These are phyloP conservation scores for Hyparrhenia diplandra DNA, from an alignment of 176 grass and related monocot species.

Conservation along the genomic window DNA sequence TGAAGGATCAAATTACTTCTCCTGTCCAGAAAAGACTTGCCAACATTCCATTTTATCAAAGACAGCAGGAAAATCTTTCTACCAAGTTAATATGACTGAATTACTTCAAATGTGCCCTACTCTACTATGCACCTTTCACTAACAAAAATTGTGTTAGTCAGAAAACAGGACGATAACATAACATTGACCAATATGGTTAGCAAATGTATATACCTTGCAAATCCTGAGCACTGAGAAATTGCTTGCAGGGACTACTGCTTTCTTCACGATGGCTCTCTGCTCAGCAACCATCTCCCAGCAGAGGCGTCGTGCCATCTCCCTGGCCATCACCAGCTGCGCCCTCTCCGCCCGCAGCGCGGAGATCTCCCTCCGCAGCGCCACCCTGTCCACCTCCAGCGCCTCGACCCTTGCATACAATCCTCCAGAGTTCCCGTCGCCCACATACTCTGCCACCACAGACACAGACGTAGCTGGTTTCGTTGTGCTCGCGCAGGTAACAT, in stretches of 20 bases:
- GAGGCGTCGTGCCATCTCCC: constrained; percentile 61
- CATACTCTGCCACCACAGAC: constrained; percentile 32
- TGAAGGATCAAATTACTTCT: background rate
- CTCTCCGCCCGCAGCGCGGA: constrained; percentile 63
- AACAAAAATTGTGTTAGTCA: background rate
- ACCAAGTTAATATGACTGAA: background rate
- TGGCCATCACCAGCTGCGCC: constrained; percentile 57
- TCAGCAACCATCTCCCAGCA: constrained; percentile 59
- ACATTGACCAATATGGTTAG: background rate
- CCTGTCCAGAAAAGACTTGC: background rate
- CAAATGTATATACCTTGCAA: constrained; percentile 65
- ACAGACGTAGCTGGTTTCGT: constrained; percentile 27
- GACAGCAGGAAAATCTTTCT: background rate
- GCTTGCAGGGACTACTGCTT: background rate
- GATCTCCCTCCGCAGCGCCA: constrained; percentile 51
- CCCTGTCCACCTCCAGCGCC: constrained; percentile 65
- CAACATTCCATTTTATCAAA: background rate
- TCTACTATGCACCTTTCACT: background rate
- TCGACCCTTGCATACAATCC: constrained; percentile 60
- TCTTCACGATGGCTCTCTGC: constrained; percentile 36
- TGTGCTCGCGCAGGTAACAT: constrained; percentile 39
- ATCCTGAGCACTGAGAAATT: constrained; percentile 53
- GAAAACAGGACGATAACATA: background rate
- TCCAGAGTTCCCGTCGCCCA: constrained; percentile 15
- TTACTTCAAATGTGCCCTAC: constrained; percentile 6